These are phyloP conservation scores for Rhizopogon roseolus DNA, from an alignment of 768 basidiomycete genomes.

Conservation along the genomic window DNA sequence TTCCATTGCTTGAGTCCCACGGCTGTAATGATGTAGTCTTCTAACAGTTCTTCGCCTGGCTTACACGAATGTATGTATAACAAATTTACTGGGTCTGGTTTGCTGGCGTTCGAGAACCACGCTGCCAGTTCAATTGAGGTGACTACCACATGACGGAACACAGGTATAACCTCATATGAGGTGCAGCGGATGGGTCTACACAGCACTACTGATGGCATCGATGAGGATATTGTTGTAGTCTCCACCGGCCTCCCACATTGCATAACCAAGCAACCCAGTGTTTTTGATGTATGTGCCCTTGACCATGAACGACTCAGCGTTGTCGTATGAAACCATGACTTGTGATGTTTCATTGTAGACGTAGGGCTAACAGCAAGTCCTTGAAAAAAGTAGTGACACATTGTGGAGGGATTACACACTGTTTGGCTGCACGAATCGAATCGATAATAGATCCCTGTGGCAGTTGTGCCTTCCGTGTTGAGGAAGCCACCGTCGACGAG, in stretches of 20 bases:
- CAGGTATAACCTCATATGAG: too few species aligned
- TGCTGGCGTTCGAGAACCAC: too few species aligned
- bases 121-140: too few species aligned
- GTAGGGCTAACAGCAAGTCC: conserved; percentile 49
- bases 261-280: conserved; percentile 50
- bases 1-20: too few species aligned
- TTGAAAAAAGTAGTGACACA: background rate
- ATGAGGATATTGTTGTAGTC: conserved; percentile 54
- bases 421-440: conserved; percentile 73
- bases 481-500: conserved; percentile 55
- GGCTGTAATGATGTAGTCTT: too few species aligned
- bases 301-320: conserved; percentile 49
- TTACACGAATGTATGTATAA: too few species aligned
- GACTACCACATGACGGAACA: too few species aligned
- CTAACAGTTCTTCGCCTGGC: too few species aligned
- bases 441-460: conserved; percentile 43
- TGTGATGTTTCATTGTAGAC: conserved; percentile 53
- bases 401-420: conserved; percentile 33
- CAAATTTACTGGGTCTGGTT: too few species aligned
- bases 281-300: conserved; percentile 55
- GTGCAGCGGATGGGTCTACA: conserved; percentile 14
- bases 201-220: conserved; percentile 39
- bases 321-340: conserved; percentile 64
- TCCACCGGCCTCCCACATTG: conserved; percentile 64
- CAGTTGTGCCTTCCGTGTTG: conserved; percentile 40